Base-by-base conservation (phyloP, 2,329 filamentous ascomycete genomes). In the Alternaria alternata region DNA sequence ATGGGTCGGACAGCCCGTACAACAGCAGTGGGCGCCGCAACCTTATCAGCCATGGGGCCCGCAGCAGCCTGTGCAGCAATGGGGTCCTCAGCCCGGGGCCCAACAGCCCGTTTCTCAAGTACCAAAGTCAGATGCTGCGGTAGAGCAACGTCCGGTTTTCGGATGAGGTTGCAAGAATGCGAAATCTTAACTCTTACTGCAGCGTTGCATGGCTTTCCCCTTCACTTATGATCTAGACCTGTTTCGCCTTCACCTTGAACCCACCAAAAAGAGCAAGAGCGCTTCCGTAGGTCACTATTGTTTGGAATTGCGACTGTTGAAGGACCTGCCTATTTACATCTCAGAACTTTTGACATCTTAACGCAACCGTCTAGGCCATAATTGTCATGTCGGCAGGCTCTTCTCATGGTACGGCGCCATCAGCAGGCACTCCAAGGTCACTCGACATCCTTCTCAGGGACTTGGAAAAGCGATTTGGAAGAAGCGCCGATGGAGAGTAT, bases 21-120 rank as follows among this genome's bases (percentile, higher is more conserved):
- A 14, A 14, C 63, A 62, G 34, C 57, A 64, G 7, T 60, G 58
- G 63, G 24, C n/a, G n/a, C 55, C 51, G 47, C 60, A 64, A 20
- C 47, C 60, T n/a, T 36, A 42, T 20, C 57, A 60, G 8, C 60
- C 51, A 39, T 54, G 57, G 57, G 44, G 18, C 22, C 39, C 16
- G 42, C 54, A 56, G 7, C 54, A 56, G 7, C 54, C 54, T 16
- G 38, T 34, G 2, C 43, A 39, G 18, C 54, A 56, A 16, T 48
- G n/a, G 22, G 53, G 32, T 26, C 32, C 34, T 11, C 54, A 58
- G 3, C 57, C 39, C 4, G 34, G 11, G 11, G 6, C 36, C 24
- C 46, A 38, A 22, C 54, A 57, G n/a, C 51, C 53, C 11, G 28
- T 47, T 2, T 4, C 20, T 39, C 47, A 59, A 18, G 49, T 36